Conservation (phyloP, 2,329 filamentous ascomycete species). For the Simplicillium sp. region DNA sequence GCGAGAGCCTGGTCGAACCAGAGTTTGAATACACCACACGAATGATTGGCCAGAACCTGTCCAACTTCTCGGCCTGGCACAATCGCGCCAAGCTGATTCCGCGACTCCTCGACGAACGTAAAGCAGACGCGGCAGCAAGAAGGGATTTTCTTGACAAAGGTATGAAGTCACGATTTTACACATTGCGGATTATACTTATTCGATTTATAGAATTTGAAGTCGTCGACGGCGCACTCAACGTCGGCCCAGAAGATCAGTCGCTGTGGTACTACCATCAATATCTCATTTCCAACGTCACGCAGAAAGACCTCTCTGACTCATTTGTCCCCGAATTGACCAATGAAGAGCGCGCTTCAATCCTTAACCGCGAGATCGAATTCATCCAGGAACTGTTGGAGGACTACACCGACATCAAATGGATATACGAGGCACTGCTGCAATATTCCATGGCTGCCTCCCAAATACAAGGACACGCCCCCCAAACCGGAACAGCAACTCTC, state of each 20-base stretch:
- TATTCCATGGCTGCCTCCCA: constrained; percentile 53
- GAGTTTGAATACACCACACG: constrained; percentile 87
- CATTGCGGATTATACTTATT: background rate
- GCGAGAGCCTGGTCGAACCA: constrained; percentile 58
- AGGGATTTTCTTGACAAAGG: constrained; percentile 63
- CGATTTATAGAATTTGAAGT: constrained; percentile 55
- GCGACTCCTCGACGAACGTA: constrained; percentile 60
- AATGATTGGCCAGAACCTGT: constrained; percentile 78
- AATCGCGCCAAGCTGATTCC: constrained; percentile 78
- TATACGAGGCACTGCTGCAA: constrained; percentile 77
- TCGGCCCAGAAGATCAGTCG: constrained; percentile 88
- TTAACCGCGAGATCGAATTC: constrained; percentile 62
- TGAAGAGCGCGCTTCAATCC: constrained; percentile 54
- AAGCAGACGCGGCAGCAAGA: constrained; percentile 52
- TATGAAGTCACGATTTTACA: constrained; percentile 21
- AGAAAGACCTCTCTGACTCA: constrained; percentile 35
- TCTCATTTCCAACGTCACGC: constrained; percentile 60
- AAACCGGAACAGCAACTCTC: constrained; percentile 35
- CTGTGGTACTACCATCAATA: constrained; percentile 97
- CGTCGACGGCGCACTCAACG: constrained; percentile 71
- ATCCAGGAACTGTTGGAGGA: constrained; percentile 57
- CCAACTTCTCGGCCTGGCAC: constrained; percentile 97
- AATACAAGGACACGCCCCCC: constrained; percentile 35
- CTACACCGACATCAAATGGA: constrained; percentile 62
- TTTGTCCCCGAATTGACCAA: constrained; percentile 56